A percentile compares a stretch with the other conserved stretches of the same genome.
phyloP scores from a whole-genome alignment of 2,329 filamentous ascomycete genomes.

The Alternaria metachromatica region DNA sequence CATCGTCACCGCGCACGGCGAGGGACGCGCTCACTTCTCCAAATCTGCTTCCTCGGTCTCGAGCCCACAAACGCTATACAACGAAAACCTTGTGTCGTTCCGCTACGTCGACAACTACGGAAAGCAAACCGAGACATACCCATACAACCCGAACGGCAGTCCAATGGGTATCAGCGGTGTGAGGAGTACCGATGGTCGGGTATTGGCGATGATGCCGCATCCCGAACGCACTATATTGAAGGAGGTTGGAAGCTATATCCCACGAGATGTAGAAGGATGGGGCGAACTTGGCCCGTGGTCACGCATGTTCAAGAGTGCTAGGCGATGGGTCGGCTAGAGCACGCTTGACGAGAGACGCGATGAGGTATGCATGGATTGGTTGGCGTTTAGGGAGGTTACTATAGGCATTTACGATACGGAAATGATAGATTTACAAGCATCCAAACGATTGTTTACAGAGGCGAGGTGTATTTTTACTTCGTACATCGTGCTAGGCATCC shows the following conservation, averaged over 20 bases:
- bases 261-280: conserved; percentile 69
- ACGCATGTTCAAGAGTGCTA: conserved; percentile 84
- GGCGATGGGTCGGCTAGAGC: conserved; percentile 77
- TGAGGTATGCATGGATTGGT: background rate
- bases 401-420: conserved; percentile 2
- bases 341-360: background rate
- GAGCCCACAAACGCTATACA: conserved; percentile 61
- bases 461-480: background rate
- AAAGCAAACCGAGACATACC: conserved; percentile 79
- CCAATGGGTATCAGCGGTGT: conserved; percentile 82
- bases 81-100: conserved; percentile 74
- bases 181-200: conserved; percentile 76
- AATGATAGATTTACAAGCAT: background rate
- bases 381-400: conserved; percentile 3
- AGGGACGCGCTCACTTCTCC: conserved; percentile 74
- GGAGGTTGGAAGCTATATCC: conserved; percentile 78
- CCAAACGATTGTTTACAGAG: background rate
- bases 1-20: conserved; percentile 88
- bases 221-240: conserved; percentile 87
- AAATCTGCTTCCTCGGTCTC: conserved; percentile 47
- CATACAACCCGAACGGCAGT: conserved; percentile 88
- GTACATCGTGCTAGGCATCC: background rate
- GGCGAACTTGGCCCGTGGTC: conserved; percentile 86
- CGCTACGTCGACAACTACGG: conserved; percentile 86
- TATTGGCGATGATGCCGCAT: conserved; percentile 91